These are phyloP conservation scores for Apiotrichum akiyoshidainum DNA, from an alignment of 1,284 basidiomycete genomes.

Conservation along the genomic window DNA sequence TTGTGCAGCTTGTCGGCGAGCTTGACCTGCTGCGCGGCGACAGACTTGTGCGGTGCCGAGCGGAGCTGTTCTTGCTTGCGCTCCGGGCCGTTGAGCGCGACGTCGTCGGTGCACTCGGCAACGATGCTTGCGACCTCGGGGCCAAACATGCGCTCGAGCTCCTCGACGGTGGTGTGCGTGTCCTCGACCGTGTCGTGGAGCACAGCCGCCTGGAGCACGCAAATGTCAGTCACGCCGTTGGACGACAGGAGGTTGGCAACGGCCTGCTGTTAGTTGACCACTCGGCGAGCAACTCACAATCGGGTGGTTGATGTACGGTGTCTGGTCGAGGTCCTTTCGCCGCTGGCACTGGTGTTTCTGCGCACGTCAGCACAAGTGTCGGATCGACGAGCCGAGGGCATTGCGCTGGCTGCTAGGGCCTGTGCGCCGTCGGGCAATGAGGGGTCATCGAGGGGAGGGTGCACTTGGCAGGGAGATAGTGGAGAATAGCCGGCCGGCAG, in stretches of 20 bases:
- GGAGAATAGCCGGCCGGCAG: too few species aligned
- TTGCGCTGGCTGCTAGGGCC: too few species aligned
- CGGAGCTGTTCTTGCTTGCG: constrained; percentile 50
- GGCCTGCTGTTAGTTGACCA: constrained; percentile 22
- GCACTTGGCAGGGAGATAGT: too few species aligned
- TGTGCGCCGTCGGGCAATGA: too few species aligned
- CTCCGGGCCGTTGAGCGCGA: constrained; percentile 30
- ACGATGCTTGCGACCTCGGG: constrained; percentile 48
- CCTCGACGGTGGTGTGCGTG: constrained; percentile 47
- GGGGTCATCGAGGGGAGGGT: too few species aligned
- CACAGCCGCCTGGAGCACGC: constrained; percentile 48
- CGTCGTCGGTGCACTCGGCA: constrained; percentile 47
- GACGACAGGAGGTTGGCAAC: constrained; percentile 47
- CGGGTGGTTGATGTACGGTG: constrained; percentile 51
- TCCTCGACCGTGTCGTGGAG: constrained; percentile 54
- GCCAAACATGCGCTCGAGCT: constrained; percentile 44
- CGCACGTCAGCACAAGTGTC: neutral
- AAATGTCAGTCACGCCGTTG: constrained; percentile 44
- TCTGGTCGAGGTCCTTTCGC: constrained; percentile 48
- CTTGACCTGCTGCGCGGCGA: constrained; percentile 51
- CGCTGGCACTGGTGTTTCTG: constrained; percentile 51
- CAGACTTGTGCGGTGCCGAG: constrained; percentile 43
- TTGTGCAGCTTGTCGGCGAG: constrained; percentile 52
- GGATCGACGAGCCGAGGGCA: neutral
- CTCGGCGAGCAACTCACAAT: constrained; percentile 26